phyloP scores from a whole-genome alignment of 2,329 filamentous ascomycete genomes.

The Keithomyces neogunnii region DNA sequence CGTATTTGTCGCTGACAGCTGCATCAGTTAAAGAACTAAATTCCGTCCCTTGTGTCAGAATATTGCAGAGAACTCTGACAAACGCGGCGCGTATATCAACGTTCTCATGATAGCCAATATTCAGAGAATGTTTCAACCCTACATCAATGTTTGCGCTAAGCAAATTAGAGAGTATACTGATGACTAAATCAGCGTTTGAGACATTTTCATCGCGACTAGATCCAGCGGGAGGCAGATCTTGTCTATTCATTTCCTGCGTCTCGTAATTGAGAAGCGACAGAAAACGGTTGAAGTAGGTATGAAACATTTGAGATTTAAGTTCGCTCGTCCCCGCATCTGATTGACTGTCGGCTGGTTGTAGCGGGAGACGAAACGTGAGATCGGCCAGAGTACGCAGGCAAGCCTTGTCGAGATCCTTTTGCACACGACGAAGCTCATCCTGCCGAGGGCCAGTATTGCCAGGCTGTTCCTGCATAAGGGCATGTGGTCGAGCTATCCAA shows the following conservation, averaged over 20 bases:
- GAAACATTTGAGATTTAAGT: constrained; percentile 63
- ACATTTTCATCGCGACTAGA: constrained; percentile 42
- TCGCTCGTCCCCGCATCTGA: constrained; percentile 59
- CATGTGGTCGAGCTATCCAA: constrained; percentile 57
- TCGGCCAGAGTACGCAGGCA: constrained; percentile 58
- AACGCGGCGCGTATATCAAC: constrained; percentile 62
- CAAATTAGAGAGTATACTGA: constrained; percentile 60
- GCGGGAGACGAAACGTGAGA: constrained; percentile 55
- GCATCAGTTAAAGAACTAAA: constrained; percentile 61
- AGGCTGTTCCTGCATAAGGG: constrained; percentile 34
- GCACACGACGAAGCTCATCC: constrained; percentile 50
- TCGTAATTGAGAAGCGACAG: constrained; percentile 57
- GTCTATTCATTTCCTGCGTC: constrained; percentile 28
- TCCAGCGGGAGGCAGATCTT: constrained; percentile 22
- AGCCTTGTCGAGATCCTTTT: constrained; percentile 57
- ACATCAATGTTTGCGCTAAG: constrained; percentile 65
- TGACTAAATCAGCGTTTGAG: constrained; percentile 53
- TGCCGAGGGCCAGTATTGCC: constrained; percentile 33
- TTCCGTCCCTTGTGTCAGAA: constrained; percentile 62
- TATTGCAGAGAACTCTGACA: constrained; percentile 62
- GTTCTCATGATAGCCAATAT: constrained; percentile 64
- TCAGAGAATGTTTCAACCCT: constrained; percentile 60
- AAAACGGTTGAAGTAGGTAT: constrained; percentile 63
- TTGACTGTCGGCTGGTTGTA: constrained; percentile 57
- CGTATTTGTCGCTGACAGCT: constrained; percentile 60